Evolutionary conservation across 768 basidiomycete genomes (phyloP), one percentile per base, ranked within the genome.

Genomic region (Serendipita sp.): DNA sequence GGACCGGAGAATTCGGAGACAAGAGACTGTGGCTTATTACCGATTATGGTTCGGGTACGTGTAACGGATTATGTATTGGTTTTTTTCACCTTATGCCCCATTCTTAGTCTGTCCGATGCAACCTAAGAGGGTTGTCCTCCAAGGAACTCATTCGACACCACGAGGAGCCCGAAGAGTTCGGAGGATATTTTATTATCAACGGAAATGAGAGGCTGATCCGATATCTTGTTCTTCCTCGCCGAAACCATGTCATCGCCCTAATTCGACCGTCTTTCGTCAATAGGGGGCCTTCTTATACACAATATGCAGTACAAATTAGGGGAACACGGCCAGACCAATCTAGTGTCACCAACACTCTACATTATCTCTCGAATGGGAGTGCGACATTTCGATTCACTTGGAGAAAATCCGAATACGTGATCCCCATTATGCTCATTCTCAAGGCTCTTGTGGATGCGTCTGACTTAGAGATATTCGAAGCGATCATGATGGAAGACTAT

Each of bases 151-250:
- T 98, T 65, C 77, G 78, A 65, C 86, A 86, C 67, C 88, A 95
- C 72, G 96, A 99, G 79, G 96, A 99, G 71, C 86, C 96, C 0
- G 92, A 96, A 76, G 96, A 98, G 74, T 97, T 97, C 71, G 96
- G 96, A 63, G 96, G 95, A 34, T 98, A 99, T 76, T 99, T 99
- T 72, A 83, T 99, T 72, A 85, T 99, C 74, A 99, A 99, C 74
- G 96, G 96, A 67, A 98, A 97, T 75, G 96, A 99, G 76, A 91
- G 93, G 76, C 83, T 99, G 67, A 94, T 99, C 69, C 91, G 96
- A 68, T 97, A 93, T 76, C 85, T 98, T 72, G 93, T 98, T 71
- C 81, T 99, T 44, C 95, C 94, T 11, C 87, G 96, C 32, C 83
- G 96, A 63, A 92, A 98, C 72, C 92, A 98, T 76, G 92, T 91